Conservation (phyloP, 495 filamentous ascomycete species). For the Xylaria flabelliformis region DNA sequence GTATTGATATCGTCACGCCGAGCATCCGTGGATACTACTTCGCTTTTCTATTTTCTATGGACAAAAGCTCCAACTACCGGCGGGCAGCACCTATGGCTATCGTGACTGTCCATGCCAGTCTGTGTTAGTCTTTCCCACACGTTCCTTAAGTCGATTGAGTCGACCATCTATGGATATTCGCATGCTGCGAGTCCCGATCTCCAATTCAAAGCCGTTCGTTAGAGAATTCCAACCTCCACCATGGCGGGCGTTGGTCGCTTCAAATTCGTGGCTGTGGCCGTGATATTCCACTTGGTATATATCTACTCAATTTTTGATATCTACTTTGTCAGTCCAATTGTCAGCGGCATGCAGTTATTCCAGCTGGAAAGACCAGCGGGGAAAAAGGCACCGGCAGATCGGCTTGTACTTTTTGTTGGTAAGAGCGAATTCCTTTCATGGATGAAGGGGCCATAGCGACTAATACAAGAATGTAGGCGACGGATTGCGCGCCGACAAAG, state of each 20-base stretch:
- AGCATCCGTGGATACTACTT: neutral
- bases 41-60: neutral
- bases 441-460: constrained; percentile 21
- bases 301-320: constrained; percentile 98
- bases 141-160: constrained; percentile 5
- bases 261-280: constrained; percentile 88
- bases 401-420: constrained; percentile 95
- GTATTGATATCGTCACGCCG: neutral
- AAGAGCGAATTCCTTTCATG: constrained; percentile 38
- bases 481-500: constrained; percentile 96
- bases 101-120: neutral
- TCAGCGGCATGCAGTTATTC: constrained; percentile 90
- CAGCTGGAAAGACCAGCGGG: constrained; percentile 65
- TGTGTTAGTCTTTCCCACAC: neutral
- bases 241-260: constrained; percentile 86
- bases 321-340: constrained; percentile 98
- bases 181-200: constrained; percentile 3
- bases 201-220: constrained; percentile 4
- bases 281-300: constrained; percentile 94
- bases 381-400: constrained; percentile 79
- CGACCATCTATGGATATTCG: constrained; percentile 1
- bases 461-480: constrained; percentile 64
- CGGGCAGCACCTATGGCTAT: constrained; percentile 8
- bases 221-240: constrained; percentile 21
- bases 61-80: neutral